These are phyloP conservation scores for Hortiboletus campestris DNA, from an alignment of 768 basidiomycete genomes.

Conservation along the genomic window DNA sequence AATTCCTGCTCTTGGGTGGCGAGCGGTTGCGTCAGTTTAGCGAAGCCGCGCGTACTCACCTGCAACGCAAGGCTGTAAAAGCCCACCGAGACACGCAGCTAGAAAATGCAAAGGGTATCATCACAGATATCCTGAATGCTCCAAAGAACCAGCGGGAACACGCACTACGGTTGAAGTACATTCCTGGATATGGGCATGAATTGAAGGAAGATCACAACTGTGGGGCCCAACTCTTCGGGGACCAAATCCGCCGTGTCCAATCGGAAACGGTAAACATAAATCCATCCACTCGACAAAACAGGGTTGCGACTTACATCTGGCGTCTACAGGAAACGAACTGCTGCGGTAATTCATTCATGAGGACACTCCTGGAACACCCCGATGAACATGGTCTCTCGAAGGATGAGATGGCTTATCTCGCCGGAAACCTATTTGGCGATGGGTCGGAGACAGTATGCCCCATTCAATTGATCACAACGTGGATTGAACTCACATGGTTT, in stretches of 20 bases:
- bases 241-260: slow-evolving; percentile 45
- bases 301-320: not conserved
- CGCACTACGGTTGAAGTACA: slow-evolving; percentile 47
- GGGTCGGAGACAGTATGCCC: slow-evolving; percentile 49
- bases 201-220: slow-evolving; percentile 50
- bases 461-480: not conserved
- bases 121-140: slow-evolving; percentile 31
- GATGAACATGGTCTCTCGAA: slow-evolving; percentile 45
- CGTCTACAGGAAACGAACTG: slow-evolving; percentile 6
- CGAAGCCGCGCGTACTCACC: slow-evolving; percentile 51
- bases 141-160: slow-evolving; percentile 37
- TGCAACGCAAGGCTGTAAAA: slow-evolving; percentile 46
- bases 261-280: slow-evolving; percentile 37
- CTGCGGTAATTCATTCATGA: slow-evolving; percentile 40
- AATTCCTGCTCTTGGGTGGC: slow-evolving; percentile 49
- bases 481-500: not conserved
- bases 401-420: slow-evolving; percentile 56
- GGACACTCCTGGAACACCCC: slow-evolving; percentile 50
- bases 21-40: slow-evolving; percentile 54
- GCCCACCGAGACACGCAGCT: slow-evolving; percentile 45
- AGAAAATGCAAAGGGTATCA: slow-evolving; percentile 26
- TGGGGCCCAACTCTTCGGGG: slow-evolving; percentile 48
- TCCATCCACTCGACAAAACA: not conserved
- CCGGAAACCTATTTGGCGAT: slow-evolving; percentile 57
- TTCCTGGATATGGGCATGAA: slow-evolving; percentile 57